Percentiles rank a stretch among this genome's conserved stretches.
Evolutionary conservation across 2,329 filamentous ascomycete species (phyloP).

Genomic region (Scedosporium minutisporum): DNA sequence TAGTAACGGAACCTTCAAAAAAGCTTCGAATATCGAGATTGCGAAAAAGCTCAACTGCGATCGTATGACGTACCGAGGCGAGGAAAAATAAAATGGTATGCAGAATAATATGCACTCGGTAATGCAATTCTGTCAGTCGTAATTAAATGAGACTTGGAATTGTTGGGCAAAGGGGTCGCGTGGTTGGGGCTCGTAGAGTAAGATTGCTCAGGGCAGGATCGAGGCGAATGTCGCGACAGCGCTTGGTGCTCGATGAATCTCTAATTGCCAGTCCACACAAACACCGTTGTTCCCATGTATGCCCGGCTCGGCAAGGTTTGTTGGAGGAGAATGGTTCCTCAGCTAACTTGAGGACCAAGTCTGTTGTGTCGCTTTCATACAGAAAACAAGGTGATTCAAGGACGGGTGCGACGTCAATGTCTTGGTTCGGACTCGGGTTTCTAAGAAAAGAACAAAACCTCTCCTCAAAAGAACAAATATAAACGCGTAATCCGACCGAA

Average conservation of each 20-base stretch:
- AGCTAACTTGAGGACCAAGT: background rate
- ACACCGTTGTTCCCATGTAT: background rate
- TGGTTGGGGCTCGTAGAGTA: no score
- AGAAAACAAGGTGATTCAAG: constrained; percentile 1
- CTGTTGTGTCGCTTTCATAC: background rate
- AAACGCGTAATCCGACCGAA: background rate
- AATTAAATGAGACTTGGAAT: no score
- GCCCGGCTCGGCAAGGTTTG: background rate
- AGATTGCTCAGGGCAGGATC: no score
- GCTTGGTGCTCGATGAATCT: background rate
- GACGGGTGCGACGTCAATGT: background rate
- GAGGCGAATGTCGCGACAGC: background rate
- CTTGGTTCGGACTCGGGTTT: background rate
- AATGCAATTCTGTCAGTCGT: no score
- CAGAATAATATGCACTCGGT: no score
- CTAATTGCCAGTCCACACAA: background rate
- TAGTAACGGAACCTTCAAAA: background rate
- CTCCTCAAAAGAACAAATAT: background rate
- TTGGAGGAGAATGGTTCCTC: background rate
- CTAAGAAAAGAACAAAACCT: background rate
- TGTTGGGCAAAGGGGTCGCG: no score
- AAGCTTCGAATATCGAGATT: background rate
- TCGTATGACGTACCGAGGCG: no score
- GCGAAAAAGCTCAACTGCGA: no score
- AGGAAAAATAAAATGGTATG: no score